These are phyloP conservation scores for Allium sativum DNA, from an alignment of 106 monocot species.

Conservation along the genomic window DNA sequence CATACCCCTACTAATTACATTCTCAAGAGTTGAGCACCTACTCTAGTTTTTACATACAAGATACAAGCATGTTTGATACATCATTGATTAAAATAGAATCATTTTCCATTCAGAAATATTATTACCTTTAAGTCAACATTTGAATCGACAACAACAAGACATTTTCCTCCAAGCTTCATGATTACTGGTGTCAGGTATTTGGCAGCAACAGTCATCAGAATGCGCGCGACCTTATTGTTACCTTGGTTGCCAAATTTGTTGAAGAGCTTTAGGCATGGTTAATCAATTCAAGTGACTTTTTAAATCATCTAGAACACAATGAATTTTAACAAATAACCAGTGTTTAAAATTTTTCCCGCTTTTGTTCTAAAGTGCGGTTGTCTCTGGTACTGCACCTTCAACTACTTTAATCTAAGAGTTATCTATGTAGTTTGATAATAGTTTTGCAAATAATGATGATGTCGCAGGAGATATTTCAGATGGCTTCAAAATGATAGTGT, in stretches of 20 bases:
- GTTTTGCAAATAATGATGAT: slow-evolving; percentile 37
- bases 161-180: slow-evolving; percentile 73
- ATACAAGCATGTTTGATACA: too few relatives aligned
- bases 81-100: not conserved
- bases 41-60: too few relatives aligned
- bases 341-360: slow-evolving; percentile 90
- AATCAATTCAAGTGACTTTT: too few relatives aligned
- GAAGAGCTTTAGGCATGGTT: too few relatives aligned
- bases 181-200: slow-evolving; percentile 62
- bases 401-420: slow-evolving; percentile 59
- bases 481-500: slow-evolving; percentile 53
- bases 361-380: slow-evolving; percentile 61
- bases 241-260: slow-evolving; percentile 20
- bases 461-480: slow-evolving; percentile 46
- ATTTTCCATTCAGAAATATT: not conserved
- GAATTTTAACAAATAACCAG: slow-evolving; percentile 41
- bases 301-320: too few relatives aligned
- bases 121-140: slow-evolving; percentile 33
- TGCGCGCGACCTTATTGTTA: slow-evolving; percentile 29
- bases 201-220: slow-evolving; percentile 59
- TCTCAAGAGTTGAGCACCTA: too few relatives aligned
- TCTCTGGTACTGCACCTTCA: slow-evolving; percentile 56
- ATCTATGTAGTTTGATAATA: slow-evolving; percentile 49
- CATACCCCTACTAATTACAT: too few relatives aligned
- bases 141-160: slow-evolving; percentile 58